A percentile compares a stretch with the other conserved stretches of the same genome.
phyloP scores from a whole-genome alignment of 1,284 basidiomycete genomes.

The Sporisorium iseilematis-ciliati region DNA sequence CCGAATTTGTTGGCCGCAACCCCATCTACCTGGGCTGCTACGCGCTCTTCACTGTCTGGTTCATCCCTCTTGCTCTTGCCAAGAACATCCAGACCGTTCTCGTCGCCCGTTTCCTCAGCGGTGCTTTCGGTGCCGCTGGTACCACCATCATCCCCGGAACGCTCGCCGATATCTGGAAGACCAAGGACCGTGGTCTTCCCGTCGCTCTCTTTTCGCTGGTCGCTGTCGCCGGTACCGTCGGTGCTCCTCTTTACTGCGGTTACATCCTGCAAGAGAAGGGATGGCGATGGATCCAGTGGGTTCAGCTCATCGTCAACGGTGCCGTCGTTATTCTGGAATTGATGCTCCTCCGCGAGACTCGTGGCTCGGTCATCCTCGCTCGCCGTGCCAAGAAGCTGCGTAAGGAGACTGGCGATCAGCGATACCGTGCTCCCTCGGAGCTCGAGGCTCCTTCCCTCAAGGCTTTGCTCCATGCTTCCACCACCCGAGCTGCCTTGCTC shows the following conservation, averaged over 20 bases:
- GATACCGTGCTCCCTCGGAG: constrained; percentile 67
- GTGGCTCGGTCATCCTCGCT: constrained; percentile 67
- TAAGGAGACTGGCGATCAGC: constrained; percentile 66
- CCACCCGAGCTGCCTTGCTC: constrained; percentile 64
- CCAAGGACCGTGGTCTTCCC: constrained; percentile 63
- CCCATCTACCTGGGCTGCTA: constrained; percentile 68
- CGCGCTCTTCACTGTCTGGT: constrained; percentile 66
- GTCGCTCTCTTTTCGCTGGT: constrained; percentile 69
- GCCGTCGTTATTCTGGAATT: constrained; percentile 65
- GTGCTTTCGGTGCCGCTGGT: constrained; percentile 67
- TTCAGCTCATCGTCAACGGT: constrained; percentile 65
- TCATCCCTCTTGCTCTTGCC: constrained; percentile 64
- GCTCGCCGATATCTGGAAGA: constrained; percentile 64
- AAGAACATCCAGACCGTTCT: constrained; percentile 68
- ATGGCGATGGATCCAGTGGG: constrained; percentile 69
- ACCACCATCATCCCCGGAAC: constrained; percentile 60
- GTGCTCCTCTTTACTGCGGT: constrained; percentile 62
- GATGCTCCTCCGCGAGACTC: constrained; percentile 68
- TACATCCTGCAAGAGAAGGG: constrained; percentile 66
- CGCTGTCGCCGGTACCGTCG: constrained; percentile 65
- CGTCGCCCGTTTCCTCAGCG: constrained; percentile 65
- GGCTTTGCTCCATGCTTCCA: constrained; percentile 64
- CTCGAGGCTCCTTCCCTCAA: constrained; percentile 68
- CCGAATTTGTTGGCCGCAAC: constrained; percentile 68
- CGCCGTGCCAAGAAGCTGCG: constrained; percentile 64